Conservation (phyloP, 179 eudicot species). For the Beta macrorhiza region DNA sequence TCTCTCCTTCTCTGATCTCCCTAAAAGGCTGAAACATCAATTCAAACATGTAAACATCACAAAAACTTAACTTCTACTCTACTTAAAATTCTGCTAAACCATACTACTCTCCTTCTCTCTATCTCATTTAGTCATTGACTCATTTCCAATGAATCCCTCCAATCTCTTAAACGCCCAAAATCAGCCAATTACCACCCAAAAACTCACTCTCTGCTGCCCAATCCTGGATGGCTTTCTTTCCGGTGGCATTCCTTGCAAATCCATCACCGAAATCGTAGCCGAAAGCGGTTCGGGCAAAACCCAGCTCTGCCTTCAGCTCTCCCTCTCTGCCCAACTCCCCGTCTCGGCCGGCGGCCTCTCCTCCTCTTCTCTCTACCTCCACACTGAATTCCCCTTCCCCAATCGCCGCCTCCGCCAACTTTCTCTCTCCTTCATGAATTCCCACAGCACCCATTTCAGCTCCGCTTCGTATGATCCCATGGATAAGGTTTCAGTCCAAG, state of each 20-base stretch:
- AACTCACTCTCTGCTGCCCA: constrained; percentile 56
- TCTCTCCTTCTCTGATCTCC: background rate
- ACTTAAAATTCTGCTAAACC: background rate
- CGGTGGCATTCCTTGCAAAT: constrained; percentile 77
- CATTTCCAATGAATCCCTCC: constrained; percentile 47
- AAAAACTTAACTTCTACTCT: background rate
- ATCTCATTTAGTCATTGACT: background rate
- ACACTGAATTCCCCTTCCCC: constrained; percentile 87
- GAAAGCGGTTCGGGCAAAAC: constrained; percentile 89
- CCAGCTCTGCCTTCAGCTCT: constrained; percentile 82
- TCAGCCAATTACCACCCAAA: constrained; percentile 38
- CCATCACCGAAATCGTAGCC: constrained; percentile 72
- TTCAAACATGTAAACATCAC: too few species aligned
- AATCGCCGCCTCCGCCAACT: constrained; percentile 70
- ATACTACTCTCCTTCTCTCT: background rate
- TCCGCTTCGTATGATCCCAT: constrained; percentile 38
- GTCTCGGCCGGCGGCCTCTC: constrained; percentile 56
- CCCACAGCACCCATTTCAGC: constrained; percentile 24
- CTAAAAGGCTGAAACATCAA: too few species aligned
- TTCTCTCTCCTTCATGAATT: constrained; percentile 34
- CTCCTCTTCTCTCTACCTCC: constrained; percentile 58
- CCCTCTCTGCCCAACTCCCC: constrained; percentile 74
- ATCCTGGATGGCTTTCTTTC: constrained; percentile 56
- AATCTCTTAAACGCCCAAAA: constrained; percentile 36
- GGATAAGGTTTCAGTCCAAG: constrained; percentile 41